Evolutionary conservation across 2,329 filamentous ascomycete species (phyloP), one percentile per base, ranked within the genome.

Genomic region (Diaporthe nobilis): DNA sequence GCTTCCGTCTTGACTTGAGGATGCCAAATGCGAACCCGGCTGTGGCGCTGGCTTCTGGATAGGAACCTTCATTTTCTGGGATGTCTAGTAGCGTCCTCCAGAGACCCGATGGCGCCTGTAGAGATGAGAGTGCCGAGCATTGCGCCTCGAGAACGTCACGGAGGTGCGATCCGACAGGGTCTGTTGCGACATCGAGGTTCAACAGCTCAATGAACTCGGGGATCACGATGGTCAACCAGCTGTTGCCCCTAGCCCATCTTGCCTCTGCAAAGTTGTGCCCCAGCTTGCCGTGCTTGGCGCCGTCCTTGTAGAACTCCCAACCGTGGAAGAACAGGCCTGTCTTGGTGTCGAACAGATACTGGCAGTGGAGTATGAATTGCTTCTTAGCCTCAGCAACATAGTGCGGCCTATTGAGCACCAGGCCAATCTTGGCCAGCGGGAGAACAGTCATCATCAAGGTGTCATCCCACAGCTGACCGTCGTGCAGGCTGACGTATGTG

Each of bases 371-470:
- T 58, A 96, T 86, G 81, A 95, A 95, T 83, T 96, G 94, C 10
- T 90, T 87, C 85, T 95, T 95, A 15, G 94, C 94, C 84, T 96
- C 94, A 57, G 91, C 92, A 37, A 96, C 87, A 81, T 96, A 96
- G 78, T 93, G 89, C 0, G 93, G 92, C 1, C 94, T 87, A 77
- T 90, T 87, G 3, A 96, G 88, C 5, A 95, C 86, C 74, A 92
- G 88, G 0, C 94, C 94, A 77, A 95, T 95, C 85, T 96, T 96
- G 25, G 94, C 94, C 25, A 96, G 87, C 1, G 94, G 94, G 84
- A 96, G 85, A 8, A 95, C 94, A 0, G 93, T 95, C 94, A 96
- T 96, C 94, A 96, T 96, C 60, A 96, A 87, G 8, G 94, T 96
- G 82, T 96, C 94, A 79, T 95, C 94, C 94, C 94, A 96, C 31